Evolutionary conservation across 1,139 yeast species (phyloP).

Genomic region (Hyphopichia khmerensis): DNA sequence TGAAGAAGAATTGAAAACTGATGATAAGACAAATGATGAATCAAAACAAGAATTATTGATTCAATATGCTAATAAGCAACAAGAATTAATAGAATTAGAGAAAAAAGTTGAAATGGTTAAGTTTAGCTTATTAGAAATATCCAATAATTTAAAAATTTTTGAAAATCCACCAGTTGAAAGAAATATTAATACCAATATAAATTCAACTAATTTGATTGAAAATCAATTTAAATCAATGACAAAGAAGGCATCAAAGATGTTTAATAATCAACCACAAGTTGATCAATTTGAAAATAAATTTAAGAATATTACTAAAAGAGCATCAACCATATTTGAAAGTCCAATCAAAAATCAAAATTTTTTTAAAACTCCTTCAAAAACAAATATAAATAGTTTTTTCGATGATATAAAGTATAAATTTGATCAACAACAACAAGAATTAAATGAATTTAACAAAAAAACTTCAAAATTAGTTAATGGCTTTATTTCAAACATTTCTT

Average conservation of each 20-base stretch:
- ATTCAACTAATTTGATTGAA: constrained; percentile 3
- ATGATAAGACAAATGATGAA: too few species aligned
- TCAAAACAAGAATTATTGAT: constrained; percentile 11
- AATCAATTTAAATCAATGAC: constrained; percentile 11
- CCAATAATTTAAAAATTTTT: constrained; percentile 14
- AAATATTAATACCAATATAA: too few species aligned
- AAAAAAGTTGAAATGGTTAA: constrained; percentile 20
- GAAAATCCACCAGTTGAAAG: too few species aligned
- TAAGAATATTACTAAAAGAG: constrained; percentile 16
- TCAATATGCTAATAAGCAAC: constrained; percentile 20
- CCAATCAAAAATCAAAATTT: background rate
- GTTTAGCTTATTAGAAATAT: constrained; percentile 29
- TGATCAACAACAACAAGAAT: constrained; percentile 18
- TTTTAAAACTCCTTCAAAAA: background rate
- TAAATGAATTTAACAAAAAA: constrained; percentile 20
- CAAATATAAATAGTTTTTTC: constrained; percentile 8
- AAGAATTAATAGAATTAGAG: constrained; percentile 23
- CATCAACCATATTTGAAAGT: constrained; percentile 17
- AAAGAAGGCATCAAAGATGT: constrained; percentile 2
- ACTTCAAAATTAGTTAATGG: constrained; percentile 22
- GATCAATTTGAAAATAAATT: constrained; percentile 6
- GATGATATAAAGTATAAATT: constrained; percentile 14
- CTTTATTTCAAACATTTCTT: constrained; percentile 15
- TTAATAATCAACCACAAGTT: background rate
- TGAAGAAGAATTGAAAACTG: constrained; percentile 1